Evolutionary conservation across 1,284 basidiomycete genomes (phyloP).

Genomic region (Cutaneotrichosporon sp.): DNA sequence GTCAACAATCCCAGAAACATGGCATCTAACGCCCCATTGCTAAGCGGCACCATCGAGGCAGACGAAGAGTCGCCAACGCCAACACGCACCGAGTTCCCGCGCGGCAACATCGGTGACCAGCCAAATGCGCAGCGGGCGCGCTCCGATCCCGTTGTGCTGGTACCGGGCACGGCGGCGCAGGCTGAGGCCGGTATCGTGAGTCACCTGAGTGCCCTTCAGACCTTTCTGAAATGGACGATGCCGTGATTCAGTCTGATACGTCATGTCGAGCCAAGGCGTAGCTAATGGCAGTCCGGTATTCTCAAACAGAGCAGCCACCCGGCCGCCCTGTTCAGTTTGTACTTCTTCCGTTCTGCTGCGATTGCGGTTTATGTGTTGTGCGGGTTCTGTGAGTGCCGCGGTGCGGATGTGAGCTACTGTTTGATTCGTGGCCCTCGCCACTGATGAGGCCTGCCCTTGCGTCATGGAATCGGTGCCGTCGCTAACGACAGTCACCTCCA

Average conservation of each 20-base stretch:
- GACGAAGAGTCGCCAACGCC: constrained; percentile 36
- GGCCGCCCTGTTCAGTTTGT: constrained; percentile 72
- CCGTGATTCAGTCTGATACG: no score
- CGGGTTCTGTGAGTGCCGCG: constrained; percentile 54
- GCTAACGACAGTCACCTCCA: constrained; percentile 61
- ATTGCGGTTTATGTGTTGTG: constrained; percentile 82
- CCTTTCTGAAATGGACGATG: no score
- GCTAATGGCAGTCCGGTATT: constrained; percentile 37
- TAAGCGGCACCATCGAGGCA: constrained; percentile 49
- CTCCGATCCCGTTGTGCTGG: constrained; percentile 35
- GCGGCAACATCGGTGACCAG: constrained; percentile 41
- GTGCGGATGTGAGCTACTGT: constrained; percentile 17
- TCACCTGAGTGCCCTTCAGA: constrained; percentile 3
- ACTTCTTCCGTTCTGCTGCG: constrained; percentile 75
- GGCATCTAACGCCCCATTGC: constrained; percentile 30
- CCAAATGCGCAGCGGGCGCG: constrained; percentile 3
- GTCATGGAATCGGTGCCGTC: no score
- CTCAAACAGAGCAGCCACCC: constrained; percentile 71
- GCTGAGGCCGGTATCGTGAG: constrained; percentile 47
- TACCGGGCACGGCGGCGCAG: constrained; percentile 37
- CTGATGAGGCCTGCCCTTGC: no score
- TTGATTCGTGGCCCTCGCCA: constrained; percentile 27
- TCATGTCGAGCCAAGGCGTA: no score
- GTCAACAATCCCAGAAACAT: background rate
- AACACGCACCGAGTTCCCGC: constrained; percentile 19